Evolutionary conservation across 2,329 filamentous ascomycete species (phyloP), one percentile per base, ranked within the genome.

Genomic region (Chaetomium globosum): DNA sequence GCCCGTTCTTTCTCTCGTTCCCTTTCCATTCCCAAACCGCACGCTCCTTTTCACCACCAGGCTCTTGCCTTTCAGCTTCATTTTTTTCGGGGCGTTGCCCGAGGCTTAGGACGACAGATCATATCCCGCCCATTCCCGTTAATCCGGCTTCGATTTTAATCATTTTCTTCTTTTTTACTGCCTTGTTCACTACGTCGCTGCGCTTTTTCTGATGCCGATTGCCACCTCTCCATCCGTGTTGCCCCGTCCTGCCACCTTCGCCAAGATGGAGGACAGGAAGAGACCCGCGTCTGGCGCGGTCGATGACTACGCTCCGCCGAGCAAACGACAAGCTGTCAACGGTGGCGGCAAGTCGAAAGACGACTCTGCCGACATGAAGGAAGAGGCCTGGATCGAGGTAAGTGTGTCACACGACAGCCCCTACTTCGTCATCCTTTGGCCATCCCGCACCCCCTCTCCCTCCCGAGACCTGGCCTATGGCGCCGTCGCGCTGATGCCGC

Each of bases 181-280:
- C 64, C 59, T 43, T 69, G 43, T 64, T 70, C 64, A 43, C 54
- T 70, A 70, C 46, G 70, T 73, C 72, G 71, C 63, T 63, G 36
- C 77, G 75, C 74, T 79, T 80, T 81, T 85, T 89, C 90, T 92
- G 85, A 96, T 96, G 92, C 89, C 89, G 89, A 86, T 91, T 86
- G 88, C 91, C 82, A 89, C 91, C 81, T 85, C 87, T 73, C 84
- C 85, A 77, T 85, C 87, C 80, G 84, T 89, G 79, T 79, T 81
- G 76, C 85, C 89, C 84, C 87, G 88, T 86, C 87, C 90, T 83
- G 89, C 92, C 82, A 88, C 88, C 85, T 85, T 91, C 81, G 83
- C 88, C 83, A 97, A 95, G 87, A 99, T 98, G 94, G 95, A 99
- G 86, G 95, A 98, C 84, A 92, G 95, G 87, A 99, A 99, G 87